These are phyloP conservation scores for Mucor indicus DNA, from an alignment of 371 early-diverging fungal genomes.

Conservation along the genomic window DNA sequence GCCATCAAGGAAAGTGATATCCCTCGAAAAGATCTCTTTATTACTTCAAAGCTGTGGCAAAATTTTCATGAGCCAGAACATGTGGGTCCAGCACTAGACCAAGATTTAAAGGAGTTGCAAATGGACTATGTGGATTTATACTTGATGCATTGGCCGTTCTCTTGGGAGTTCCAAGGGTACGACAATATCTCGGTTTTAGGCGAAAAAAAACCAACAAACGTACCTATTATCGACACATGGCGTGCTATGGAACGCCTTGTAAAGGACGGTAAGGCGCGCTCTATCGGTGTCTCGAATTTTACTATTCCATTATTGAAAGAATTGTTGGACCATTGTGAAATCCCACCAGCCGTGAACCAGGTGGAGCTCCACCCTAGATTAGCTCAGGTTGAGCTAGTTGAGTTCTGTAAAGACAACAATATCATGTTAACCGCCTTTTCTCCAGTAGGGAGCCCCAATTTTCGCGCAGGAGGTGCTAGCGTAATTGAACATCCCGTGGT, in stretches of 20 bases:
- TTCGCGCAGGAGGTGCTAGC: too few relatives aligned
- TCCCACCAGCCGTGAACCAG: conserved; percentile 65
- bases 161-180: background rate
- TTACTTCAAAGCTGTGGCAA: conserved; percentile 70
- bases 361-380: conserved; percentile 90
- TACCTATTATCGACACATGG: conserved; percentile 26
- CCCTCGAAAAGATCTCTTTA: conserved; percentile 51
- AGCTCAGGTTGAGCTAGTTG: conserved; percentile 68
- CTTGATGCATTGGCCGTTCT: conserved; percentile 52
- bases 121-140: conserved; percentile 73
- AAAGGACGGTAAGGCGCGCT: conserved; percentile 41
- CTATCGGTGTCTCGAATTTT: conserved; percentile 69
- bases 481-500: conserved; percentile 37
- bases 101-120: conserved; percentile 52
- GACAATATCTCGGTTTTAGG: too few relatives aligned
- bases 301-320: conserved; percentile 45
- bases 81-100: conserved; percentile 42
- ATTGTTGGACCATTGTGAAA: conserved; percentile 44
- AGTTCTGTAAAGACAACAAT: conserved; percentile 48
- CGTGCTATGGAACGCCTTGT: conserved; percentile 61
- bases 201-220: too few relatives aligned
- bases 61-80: conserved; percentile 46
- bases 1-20: conserved; percentile 41
- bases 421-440: conserved; percentile 79
- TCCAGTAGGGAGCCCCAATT: conserved; percentile 67